A percentile compares a stretch with the other conserved stretches of the same genome.
Evolutionary conservation across 192 early-diverging fungal species (phyloP).

Genomic region (Piromyces finnis): DNA sequence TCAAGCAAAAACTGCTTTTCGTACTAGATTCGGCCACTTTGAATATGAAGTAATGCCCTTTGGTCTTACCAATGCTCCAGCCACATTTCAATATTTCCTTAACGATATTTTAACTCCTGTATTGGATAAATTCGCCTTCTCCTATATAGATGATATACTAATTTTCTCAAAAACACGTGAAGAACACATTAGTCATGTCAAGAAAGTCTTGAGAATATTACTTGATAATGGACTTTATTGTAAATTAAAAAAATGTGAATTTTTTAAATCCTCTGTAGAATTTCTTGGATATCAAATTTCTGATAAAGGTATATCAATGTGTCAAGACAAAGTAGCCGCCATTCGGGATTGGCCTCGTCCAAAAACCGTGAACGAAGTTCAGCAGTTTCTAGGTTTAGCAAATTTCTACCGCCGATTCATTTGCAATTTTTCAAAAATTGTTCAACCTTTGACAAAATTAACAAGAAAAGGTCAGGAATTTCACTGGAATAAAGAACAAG

Average conservation of each 20-base stretch:
- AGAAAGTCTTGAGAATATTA: neutral
- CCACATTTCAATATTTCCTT: too few species aligned
- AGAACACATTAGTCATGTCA: neutral
- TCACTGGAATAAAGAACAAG: neutral
- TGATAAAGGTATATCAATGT: neutral
- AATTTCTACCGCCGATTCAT: neutral
- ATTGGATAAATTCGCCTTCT: neutral
- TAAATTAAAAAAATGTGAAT: neutral
- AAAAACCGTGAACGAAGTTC: neutral
- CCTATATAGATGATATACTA: neutral
- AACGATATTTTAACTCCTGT: too few species aligned
- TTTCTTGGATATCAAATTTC: neutral
- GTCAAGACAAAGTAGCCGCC: neutral
- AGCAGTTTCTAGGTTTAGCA: neutral
- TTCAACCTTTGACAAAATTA: neutral
- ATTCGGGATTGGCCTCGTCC: neutral
- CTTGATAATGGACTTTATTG: neutral
- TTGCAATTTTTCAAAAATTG: neutral
- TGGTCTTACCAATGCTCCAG: too few species aligned
- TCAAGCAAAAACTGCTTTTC: too few species aligned
- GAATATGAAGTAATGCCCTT: too few species aligned
- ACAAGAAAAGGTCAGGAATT: neutral
- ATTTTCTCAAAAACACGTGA: neutral
- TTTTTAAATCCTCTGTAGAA: neutral
- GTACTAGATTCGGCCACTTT: too few species aligned